Evolutionary conservation across 352 stramenopile species (phyloP).

Genomic region (Pythium myriotylum): DNA sequence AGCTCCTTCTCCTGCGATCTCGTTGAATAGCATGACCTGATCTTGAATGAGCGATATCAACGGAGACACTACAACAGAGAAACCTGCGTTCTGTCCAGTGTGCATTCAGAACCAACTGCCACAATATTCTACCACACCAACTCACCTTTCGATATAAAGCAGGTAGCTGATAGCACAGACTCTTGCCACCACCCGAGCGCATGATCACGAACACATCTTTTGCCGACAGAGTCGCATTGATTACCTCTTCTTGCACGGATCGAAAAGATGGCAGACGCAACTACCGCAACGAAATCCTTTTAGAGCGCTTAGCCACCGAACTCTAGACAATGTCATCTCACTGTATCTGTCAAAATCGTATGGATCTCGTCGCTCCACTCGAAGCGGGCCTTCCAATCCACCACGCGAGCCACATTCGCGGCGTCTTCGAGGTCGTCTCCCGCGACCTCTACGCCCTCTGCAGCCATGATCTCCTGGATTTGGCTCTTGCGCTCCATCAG

Average conservation of each 20-base stretch:
- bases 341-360: slow-evolving; percentile 8
- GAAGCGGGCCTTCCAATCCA: slow-evolving; percentile 47
- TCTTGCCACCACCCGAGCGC: slow-evolving; percentile 87
- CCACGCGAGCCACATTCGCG: background rate
- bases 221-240: slow-evolving; percentile 87
- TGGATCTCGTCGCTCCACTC: slow-evolving; percentile 38
- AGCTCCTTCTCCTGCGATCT: slow-evolving; percentile 57
- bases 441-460: slow-evolving; percentile 7
- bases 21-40: slow-evolving; percentile 87
- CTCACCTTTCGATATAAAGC: slow-evolving; percentile 69
- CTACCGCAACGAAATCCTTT: slow-evolving; percentile 21
- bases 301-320: background rate
- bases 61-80: slow-evolving; percentile 93
- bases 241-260: slow-evolving; percentile 90
- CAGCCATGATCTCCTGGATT: slow-evolving; percentile 38
- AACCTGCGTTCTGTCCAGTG: slow-evolving; percentile 42
- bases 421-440: background rate
- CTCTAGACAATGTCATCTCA: background rate
- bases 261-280: slow-evolving; percentile 88
- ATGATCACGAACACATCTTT: slow-evolving; percentile 94
- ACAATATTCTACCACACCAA: background rate
- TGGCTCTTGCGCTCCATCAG: slow-evolving; percentile 50
- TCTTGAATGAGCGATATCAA: slow-evolving; percentile 94
- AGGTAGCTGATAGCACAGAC: slow-evolving; percentile 91
- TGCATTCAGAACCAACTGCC: background rate